Evolutionary conservation across 371 early-diverging fungal species (phyloP), one percentile per base, ranked within the genome.

Genomic region (Mucor plumbeus): DNA sequence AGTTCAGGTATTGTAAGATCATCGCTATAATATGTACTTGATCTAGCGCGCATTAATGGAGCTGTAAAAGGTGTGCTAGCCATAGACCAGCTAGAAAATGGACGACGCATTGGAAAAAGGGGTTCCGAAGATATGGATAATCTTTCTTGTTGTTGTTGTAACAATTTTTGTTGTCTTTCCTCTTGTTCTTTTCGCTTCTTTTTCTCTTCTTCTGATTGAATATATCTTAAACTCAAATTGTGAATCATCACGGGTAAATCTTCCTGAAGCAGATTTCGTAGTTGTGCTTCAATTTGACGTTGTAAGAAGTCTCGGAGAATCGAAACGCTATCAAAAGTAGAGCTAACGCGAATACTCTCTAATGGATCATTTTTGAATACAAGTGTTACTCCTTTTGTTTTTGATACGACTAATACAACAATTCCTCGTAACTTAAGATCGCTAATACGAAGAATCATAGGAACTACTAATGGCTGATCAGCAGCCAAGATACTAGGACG

Each of bases 281-380:
- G 77, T 64, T 94, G 92, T 21, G 88, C 87, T 75, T 98, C 97
- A 59, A 99, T 99, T 67, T 94, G 92, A 7, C 85, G 78, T 78
- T 98, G 98, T 44, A 99, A 74, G 73, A 95, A 92, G 9, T 90
- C 78, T 39, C 93, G 87, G 34, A 99, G 91, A 35, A 88, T 90
- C 9, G 93, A 87, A 44, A 97, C 86, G 65, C 90, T 87, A 71
- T 98, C 99, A 71, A 99, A 99, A 0, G 97, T 96, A 5, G 95
- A 95, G 69, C 92, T 92, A 60, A 99, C 94, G 40, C 92, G 87
- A 38, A 99, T 94, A 0, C 88, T 88, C 50, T 97, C 97, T 36
- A 99, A 78, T 15, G 99, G 99, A 67, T 98, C 98, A 71, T 95
- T 97, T 72, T 97, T 97, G 75, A 99, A 98, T 7, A 92, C 95